A percentile compares a stretch with the other conserved stretches of the same genome.
phyloP scores from a whole-genome alignment of 257 asterid species.

The Solanum sejunctum region DNA sequence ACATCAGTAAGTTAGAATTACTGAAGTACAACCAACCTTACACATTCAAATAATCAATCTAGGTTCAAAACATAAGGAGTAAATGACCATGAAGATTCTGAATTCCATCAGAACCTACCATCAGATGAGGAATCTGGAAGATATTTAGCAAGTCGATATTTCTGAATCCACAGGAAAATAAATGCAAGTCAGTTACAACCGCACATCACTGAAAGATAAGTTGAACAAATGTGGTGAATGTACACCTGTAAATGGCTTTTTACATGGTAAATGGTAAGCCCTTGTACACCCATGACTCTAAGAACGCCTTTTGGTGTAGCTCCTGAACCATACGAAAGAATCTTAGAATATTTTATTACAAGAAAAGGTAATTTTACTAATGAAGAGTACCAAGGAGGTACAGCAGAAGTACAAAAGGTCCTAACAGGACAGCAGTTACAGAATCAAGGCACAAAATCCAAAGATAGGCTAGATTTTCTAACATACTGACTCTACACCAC shows the following conservation, averaged over 20 bases:
- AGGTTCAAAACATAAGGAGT: background rate
- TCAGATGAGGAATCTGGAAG: constrained; percentile 94
- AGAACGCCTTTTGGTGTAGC: constrained; percentile 99
- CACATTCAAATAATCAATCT: background rate
- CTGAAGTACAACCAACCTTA: background rate
- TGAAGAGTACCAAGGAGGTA: background rate
- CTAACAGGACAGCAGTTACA: background rate
- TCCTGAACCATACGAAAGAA: constrained; percentile 39
- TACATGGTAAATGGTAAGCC: constrained; percentile 93
- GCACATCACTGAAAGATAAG: background rate
- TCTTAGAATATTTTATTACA: background rate
- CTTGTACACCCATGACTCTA: constrained; percentile 97
- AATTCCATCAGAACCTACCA: constrained; percentile 37
- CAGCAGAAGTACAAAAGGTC: background rate
- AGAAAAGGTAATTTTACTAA: background rate
- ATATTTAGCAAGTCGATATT: constrained; percentile 97
- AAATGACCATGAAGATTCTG: background rate
- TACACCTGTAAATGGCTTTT: constrained; percentile 97
- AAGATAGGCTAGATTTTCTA: background rate
- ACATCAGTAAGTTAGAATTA: background rate
- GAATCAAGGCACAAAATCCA: background rate
- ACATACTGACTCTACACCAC: background rate
- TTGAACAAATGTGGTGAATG: background rate
- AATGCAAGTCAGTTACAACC: constrained; percentile 5
- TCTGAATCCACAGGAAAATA: constrained; percentile 33